Percentiles rank a stretch among this genome's conserved stretches.
These are phyloP conservation scores for Yarrowia sp. DNA, from an alignment of 805 yeast genomes.

Conservation along the genomic window DNA sequence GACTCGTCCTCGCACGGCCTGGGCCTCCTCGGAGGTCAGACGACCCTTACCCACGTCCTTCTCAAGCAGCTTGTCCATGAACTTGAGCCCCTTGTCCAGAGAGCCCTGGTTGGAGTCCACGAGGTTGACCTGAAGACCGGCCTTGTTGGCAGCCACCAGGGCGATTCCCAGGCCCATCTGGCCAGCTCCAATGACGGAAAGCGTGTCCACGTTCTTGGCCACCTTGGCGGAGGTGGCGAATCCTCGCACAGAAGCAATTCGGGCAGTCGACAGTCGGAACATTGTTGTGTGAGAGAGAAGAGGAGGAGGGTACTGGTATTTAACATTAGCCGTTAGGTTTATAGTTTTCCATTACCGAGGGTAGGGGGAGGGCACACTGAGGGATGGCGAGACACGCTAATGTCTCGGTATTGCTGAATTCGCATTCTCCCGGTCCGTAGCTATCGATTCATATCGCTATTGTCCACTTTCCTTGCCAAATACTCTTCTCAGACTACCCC, in stretches of 20 bases:
- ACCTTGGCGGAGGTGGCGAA: conserved; percentile 2
- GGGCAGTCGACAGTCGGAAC: conserved; percentile 19
- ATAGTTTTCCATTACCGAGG: neutral
- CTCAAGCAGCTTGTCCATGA: conserved; percentile 42
- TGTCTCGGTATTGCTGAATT: no score
- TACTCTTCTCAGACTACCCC: neutral
- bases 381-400: no score
- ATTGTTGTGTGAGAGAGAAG: neutral
- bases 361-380: no score
- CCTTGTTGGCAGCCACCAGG: conserved; percentile 43
- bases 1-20: conserved; percentile 36
- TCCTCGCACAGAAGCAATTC: conserved; percentile 14
- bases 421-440: neutral
- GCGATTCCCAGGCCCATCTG: conserved; percentile 49
- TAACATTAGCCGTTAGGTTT: neutral
- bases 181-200: conserved; percentile 46
- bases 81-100: conserved; percentile 38
- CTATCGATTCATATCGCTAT: neutral
- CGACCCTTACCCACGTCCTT: conserved; percentile 42
- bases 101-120: conserved; percentile 40
- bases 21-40: conserved; percentile 38
- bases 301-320: neutral
- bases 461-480: neutral
- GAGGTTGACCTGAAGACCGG: conserved; percentile 41
- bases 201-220: conserved; percentile 30